Base-by-base conservation (phyloP, 2,329 filamentous ascomycete species). In the Epichloe bromicola region DNA sequence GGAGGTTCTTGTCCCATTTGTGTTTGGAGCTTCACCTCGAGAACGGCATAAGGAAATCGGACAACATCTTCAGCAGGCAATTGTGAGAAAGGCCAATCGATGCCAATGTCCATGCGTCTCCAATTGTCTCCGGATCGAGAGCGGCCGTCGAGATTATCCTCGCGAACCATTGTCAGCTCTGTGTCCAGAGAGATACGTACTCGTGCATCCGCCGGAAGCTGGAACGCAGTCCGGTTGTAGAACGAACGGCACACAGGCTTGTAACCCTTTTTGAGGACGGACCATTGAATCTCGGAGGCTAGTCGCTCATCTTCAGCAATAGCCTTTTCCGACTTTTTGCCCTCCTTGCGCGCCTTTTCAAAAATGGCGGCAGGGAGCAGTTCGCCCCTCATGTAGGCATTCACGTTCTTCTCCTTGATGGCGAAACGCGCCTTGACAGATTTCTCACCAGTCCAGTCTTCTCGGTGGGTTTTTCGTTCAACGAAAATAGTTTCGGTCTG, bases 391-490 rank as follows among this genome's bases (percentile, higher is more conserved):
- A 98, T 73, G 65, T 90, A 98, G 14, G 88, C 78, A 63, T 97
- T 97, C 63, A 98, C 85, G 56, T 96, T 87, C 76, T 98, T 98
- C 72, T 98, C 93, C 73, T 98, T 97, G 57, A 93, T 76, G 8
- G 86, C 78, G 63, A 98, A 98, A 42, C 93, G 86, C 42, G 93
- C 91, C 73, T 98, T 98, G 70, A 98, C 93, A 2, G 91, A 97
- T 71, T 97, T 95, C 67, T 98, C 93, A 53, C 93, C 93, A 0
- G 93, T 98, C 93, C 93, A 98, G 67, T 98, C 93, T 68, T 98
- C 93, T 39, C 93, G 85, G 72, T 98, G 93, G 1, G 93, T 98
- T 71, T 98, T 98, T 55, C 93, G 82, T 73, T 98, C 93, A 23
- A 98, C 85, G 62, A 97, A 98, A 52, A 97, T 94, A 50, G 88